Evolutionary conservation across 106 monocot genomes (phyloP), one percentile per base, ranked within the genome.

Genomic region (Alisma plantagoaquatica): DNA sequence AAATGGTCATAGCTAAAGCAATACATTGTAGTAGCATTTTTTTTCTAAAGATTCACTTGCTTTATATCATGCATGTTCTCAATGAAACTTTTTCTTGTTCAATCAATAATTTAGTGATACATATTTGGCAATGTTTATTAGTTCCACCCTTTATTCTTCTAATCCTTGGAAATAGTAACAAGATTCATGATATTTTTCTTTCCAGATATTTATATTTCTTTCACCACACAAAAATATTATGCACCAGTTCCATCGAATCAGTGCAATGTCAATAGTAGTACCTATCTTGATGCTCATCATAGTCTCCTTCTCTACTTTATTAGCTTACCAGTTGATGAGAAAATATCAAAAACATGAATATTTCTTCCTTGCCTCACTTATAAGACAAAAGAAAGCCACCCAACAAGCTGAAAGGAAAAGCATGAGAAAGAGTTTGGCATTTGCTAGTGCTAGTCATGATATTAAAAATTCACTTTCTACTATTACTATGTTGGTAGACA

Each of bases 331-430:
- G 5, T n/a, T 57, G 22, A 45, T 68, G 26, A 43, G 12, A 33
- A 79, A 45, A 41, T 62, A 59, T 29, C 49, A 53, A 43, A 25
- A 45, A 27, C 31, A 64, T n/a, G 64, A 77, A 52, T 14, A 30
- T 23, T 29, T 56, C 4, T 26, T 81, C 0, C 51, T 32, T 25
- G 75, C 73, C 1, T 75, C 62, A 1, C 62, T 98, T 26, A 79
- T 90, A 23, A 78, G 65, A 50, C 82, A 74, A 53, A 85, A 82
- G 57, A 85, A 90, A 62, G 73, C 81, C 3, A 73, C 74, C 47
- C 82, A 77, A 62, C 96, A 98, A 63, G 85, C 81, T 21, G 84
- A 98, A 66, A 69, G 90, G 53, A 90, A 98, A 46, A 90, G 85
- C 54, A 90, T 85, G 89, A 98, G 85, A 35, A 98, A 98, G 72